A percentile compares a stretch with the other conserved stretches of the same genome.
These are phyloP conservation scores for Aspergillus quadrilineatus DNA, from an alignment of 2,329 filamentous ascomycete species.

Conservation along the genomic window DNA sequence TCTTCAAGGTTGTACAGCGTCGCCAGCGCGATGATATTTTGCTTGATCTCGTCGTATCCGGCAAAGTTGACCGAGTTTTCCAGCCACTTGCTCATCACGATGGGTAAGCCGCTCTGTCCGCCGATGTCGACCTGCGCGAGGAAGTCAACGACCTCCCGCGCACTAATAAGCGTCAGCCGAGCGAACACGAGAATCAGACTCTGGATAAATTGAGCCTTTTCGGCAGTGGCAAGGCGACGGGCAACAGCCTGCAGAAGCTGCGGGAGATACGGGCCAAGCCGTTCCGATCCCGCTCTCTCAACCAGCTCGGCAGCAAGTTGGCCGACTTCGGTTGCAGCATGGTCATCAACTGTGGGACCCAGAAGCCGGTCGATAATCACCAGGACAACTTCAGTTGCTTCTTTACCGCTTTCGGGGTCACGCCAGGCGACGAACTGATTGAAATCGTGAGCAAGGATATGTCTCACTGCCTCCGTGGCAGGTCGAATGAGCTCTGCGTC, in stretches of 20 bases:
- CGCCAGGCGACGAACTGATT: constrained; percentile 86
- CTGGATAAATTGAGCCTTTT: constrained; percentile 88
- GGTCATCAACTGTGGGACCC: constrained; percentile 80
- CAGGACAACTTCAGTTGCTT: constrained; percentile 82
- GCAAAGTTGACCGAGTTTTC: constrained; percentile 96
- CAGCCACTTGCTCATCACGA: constrained; percentile 92
- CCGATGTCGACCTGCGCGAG: constrained; percentile 79
- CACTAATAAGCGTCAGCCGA: constrained; percentile 77
- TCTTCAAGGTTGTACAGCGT: constrained; percentile 89
- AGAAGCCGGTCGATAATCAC: constrained; percentile 90
- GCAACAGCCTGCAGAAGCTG: constrained; percentile 89
- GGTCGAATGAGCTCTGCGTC: constrained; percentile 87
- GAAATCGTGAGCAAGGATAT: constrained; percentile 85
- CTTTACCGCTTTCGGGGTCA: constrained; percentile 71
- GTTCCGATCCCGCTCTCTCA: constrained; percentile 88
- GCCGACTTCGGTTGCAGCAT: constrained; percentile 92
- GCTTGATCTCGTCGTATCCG: constrained; percentile 95
- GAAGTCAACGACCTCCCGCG: constrained; percentile 88
- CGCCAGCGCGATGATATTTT: constrained; percentile 92
- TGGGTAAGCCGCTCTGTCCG: constrained; percentile 72
- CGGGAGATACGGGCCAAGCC: constrained; percentile 83
- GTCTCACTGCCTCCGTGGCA: constrained; percentile 81
- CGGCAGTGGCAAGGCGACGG: constrained; percentile 74
- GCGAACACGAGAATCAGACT: constrained; percentile 95
- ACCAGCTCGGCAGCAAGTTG: constrained; percentile 91